These are phyloP conservation scores for Neofusicoccum ribis DNA, from an alignment of 2,329 filamentous ascomycete genomes.

Conservation along the genomic window DNA sequence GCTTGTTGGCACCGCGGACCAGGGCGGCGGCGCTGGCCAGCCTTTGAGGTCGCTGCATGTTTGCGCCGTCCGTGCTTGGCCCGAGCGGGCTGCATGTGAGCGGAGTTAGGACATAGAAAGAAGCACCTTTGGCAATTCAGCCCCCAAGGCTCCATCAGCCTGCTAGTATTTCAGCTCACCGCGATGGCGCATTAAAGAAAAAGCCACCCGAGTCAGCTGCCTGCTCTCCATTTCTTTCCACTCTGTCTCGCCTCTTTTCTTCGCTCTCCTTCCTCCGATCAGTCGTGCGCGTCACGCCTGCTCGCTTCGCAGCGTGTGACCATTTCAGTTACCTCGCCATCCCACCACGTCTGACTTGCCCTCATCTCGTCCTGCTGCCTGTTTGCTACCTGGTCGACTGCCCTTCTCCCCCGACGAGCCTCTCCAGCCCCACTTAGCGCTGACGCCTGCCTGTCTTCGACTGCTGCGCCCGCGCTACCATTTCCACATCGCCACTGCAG, in stretches of 20 bases:
- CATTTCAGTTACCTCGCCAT: conserved; percentile 15
- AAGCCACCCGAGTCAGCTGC: conserved; percentile 18
- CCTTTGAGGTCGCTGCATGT: neutral
- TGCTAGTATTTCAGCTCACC: neutral
- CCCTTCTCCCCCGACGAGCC: neutral
- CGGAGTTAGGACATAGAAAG: neutral
- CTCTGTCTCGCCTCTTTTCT: conserved; percentile 1
- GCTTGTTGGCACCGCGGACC: neutral
- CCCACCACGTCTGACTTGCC: conserved; percentile 2
- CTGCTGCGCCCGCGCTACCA: neutral
- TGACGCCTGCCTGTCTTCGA: neutral
- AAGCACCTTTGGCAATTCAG: neutral
- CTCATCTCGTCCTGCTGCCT: neutral
- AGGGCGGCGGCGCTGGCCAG: neutral
- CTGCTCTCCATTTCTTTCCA: neutral
- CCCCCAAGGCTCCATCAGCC: conserved; percentile 15
- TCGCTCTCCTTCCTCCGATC: neutral
- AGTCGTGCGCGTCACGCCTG: conserved; percentile 17
- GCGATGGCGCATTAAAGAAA: neutral
- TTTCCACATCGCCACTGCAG: neutral
- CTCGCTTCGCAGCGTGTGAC: conserved; percentile 11
- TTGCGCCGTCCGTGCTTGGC: neutral
- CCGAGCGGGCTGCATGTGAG: neutral
- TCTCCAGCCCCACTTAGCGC: neutral
- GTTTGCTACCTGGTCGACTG: conserved; percentile 6